Base-by-base conservation (phyloP, 78 protist species). In the Guillardia theta region DNA sequence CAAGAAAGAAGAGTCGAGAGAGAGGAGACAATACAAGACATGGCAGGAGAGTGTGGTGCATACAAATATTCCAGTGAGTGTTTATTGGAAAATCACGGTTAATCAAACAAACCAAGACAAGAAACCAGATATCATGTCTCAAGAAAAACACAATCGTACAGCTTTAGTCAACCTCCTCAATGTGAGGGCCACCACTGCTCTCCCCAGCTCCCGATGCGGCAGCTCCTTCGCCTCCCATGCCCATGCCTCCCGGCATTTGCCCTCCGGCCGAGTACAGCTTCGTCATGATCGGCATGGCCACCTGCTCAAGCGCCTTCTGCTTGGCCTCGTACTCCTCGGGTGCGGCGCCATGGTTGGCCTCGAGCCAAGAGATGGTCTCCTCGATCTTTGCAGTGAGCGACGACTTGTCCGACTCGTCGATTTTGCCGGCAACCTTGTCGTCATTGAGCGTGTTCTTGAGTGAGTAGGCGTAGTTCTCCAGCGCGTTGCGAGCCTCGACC, bases 241-340 rank as follows among this genome's bases (percentile, higher is more conserved):
- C 90, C 30, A 33, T 53, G 83, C 41, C 43, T 19, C 96, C 96
- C 43, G 94, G 93, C 58, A 88, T 88, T 54, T 88, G 76, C 4
- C 92, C 97, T 0, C 90, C 96, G 24, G 41, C 83, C 93, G 94
- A 96, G 97, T 98, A 97, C 47, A 98, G 53, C 94, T 97, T 96
- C 48, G 93, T 83, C 96, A 98, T 98, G 97, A 98, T 97, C 83
- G 99, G 99, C 88, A 93, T 93, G 96, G 94, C 94, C 27, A 96
- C 90, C n/a, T 77, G 94, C 94, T 98, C 99, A 53, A 98, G 83
- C 44, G 95, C 98, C 96, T 98, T 98, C 97, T 96, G 96, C 95
- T 97, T 54, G 92, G 54, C 94, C 90, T 97, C 98, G 64, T 93
- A 97, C 92, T 98, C 99, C 48, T 97, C 98, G 94, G 95, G 94